A percentile compares a stretch with the other conserved stretches of the same genome.
These are phyloP conservation scores for Dactylellina cionopaga DNA, from an alignment of 2,329 filamentous ascomycete genomes.

Conservation along the genomic window DNA sequence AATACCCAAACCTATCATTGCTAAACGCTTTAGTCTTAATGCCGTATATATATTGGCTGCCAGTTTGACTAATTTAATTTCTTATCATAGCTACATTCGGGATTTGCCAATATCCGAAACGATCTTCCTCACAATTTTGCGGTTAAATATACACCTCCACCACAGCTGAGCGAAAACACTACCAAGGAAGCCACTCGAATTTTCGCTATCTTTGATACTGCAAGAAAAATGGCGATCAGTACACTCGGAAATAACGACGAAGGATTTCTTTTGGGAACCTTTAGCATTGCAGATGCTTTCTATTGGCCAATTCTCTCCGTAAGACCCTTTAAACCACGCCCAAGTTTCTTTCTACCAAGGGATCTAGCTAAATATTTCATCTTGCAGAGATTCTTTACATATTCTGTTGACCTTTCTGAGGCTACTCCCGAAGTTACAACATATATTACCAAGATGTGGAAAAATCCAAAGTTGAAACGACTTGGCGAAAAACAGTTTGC, in stretches of 20 bases:
- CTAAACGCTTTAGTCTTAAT: background rate
- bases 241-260: slow-evolving; percentile 15
- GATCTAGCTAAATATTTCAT: background rate
- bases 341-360: background rate
- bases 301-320: slow-evolving; percentile 49
- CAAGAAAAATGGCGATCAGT: slow-evolving; percentile 22
- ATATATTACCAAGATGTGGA: slow-evolving; percentile 50
- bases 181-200: slow-evolving; percentile 28
- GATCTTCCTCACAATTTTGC: slow-evolving; percentile 44
- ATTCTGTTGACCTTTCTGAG: slow-evolving; percentile 28
- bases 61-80: background rate
- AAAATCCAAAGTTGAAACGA: slow-evolving; percentile 26
- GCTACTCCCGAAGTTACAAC: slow-evolving; percentile 12
- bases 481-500: slow-evolving; percentile 39
- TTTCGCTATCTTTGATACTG: slow-evolving; percentile 25
- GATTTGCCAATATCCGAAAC: slow-evolving; percentile 34
- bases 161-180: slow-evolving; percentile 12
- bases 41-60: background rate
- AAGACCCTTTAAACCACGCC: background rate
- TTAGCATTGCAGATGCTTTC: slow-evolving; percentile 46
- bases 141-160: slow-evolving; percentile 36
- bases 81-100: slow-evolving; percentile 35
- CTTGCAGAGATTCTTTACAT: slow-evolving; percentile 37
- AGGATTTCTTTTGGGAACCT: slow-evolving; percentile 32
- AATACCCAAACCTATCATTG: background rate